Evolutionary conservation across 176 grass and related monocot genomes (phyloP).

Genomic region (Hsuehochloa calcarea): DNA sequence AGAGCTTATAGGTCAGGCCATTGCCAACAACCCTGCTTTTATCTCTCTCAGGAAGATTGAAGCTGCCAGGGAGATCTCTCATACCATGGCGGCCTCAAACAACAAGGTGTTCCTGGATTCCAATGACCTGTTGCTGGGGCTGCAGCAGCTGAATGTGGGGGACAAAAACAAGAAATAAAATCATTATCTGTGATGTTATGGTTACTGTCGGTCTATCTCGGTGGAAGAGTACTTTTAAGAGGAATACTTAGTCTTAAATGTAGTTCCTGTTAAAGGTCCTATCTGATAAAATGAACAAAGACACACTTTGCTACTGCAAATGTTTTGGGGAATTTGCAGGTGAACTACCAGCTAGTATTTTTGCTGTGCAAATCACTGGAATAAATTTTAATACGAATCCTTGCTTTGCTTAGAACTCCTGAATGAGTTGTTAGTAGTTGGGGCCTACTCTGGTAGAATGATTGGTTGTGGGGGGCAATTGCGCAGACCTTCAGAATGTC

Average conservation of each 20-base stretch:
- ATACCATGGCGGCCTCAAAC: constrained; percentile 68
- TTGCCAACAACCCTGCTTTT: constrained; percentile 82
- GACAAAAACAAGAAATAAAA: constrained; percentile 49
- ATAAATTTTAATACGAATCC: background rate
- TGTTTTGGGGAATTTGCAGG: background rate
- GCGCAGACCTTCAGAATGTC: background rate
- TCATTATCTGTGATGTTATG: background rate
- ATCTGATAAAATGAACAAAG: background rate
- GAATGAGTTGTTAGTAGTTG: background rate
- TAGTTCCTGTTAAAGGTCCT: constrained; percentile 12
- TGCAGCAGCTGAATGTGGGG: constrained; percentile 48
- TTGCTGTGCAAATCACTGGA: background rate
- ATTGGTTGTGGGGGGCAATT: background rate
- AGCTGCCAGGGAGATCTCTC: constrained; percentile 79
- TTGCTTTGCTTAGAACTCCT: background rate
- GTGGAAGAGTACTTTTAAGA: constrained; percentile 15
- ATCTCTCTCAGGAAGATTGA: constrained; percentile 77
- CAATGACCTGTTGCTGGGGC: constrained; percentile 73
- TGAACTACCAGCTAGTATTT: background rate
- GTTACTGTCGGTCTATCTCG: background rate
- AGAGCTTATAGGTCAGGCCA: constrained; percentile 81
- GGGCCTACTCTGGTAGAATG: background rate
- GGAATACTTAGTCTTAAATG: background rate
- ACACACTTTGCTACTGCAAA: background rate
- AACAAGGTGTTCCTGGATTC: constrained; percentile 86